Percentiles rank a stretch among this genome's conserved stretches.
Conservation (phyloP, 305 asterid species). For the Solanum hybrid region DNA sequence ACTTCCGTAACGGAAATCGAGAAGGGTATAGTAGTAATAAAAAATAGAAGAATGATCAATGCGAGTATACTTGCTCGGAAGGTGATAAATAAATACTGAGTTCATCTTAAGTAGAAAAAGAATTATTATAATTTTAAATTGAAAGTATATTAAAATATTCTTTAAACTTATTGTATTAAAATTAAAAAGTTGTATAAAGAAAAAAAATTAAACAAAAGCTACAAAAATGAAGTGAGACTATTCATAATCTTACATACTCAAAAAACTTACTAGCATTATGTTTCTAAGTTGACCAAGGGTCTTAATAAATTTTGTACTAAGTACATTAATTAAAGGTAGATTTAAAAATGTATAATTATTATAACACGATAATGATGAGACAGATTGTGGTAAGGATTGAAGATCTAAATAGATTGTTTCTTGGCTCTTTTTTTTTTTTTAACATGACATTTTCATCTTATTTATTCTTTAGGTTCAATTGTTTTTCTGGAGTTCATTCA, state of each 20-base stretch:
- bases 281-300: no score
- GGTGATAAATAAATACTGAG: not conserved
- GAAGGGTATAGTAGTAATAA: not conserved
- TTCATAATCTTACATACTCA: no score
- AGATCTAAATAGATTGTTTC: no score
- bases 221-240: no score
- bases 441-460: not conserved
- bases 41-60: not conserved
- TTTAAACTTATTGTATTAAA: not conserved
- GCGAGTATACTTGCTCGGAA: not conserved
- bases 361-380: no score
- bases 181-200: not conserved
- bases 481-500: not conserved
- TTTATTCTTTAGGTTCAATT: not conserved
- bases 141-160: not conserved
- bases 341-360: no score
- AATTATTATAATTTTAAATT: no score
- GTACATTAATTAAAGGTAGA: no score
- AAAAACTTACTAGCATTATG: no score
- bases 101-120: not conserved
- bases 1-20: not conserved
- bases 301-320: no score
- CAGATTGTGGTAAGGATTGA: not conserved
- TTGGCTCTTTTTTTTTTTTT: not conserved
- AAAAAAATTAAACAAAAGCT: not conserved